Evolutionary conservation across 768 basidiomycete genomes (phyloP), one percentile per base, ranked within the genome.

Genomic region (Mycena belliarum): DNA sequence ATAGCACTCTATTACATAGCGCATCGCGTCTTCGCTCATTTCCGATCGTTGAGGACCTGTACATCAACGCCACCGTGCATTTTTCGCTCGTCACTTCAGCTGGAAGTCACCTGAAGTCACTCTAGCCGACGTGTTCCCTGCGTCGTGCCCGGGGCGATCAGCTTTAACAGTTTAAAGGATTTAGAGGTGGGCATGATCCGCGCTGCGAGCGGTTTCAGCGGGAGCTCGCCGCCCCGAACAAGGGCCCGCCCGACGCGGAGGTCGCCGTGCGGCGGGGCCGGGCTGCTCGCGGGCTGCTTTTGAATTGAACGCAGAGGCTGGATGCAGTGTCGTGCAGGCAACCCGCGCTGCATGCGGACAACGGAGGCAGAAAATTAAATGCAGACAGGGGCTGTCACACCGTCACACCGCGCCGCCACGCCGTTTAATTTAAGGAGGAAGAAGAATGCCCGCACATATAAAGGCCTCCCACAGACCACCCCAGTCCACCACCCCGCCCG

Each of bases 11-110:
- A 52, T 51, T 52, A 57, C 56, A 40, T 38, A 46, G 18, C 15
- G 12, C 18, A 15, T 40, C 44, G 37, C 21, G 21, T 6, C 54
- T 55, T 55, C 53, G 20, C 45, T 45, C 42, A 57, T 38, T 49
- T 56, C 55, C 55, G 55, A 49, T 44, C 42, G 32, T n/a, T 38
- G 37, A 38, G 48, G 47, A 49, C 37, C 24, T n/a, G 40, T 11
- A 35, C 6, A 50, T 56, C 55, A 49, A 10, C 48, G 49, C 48
- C 49, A 49, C 55, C 21, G 21, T 8, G 26, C 25, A 32, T 32
- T 49, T 49, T 54, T 55, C 35, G 29, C 26, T 56, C 40, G 47
- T 56, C 55, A 57, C 56, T 52, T n/a, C n/a, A n/a, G n/a, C n/a
- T n/a, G n/a, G n/a, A n/a, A n/a, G n/a, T n/a, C n/a, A n/a, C n/a